Conservation (phyloP, 106 monocot genomes). For the Cymbidium sinense region DNA sequence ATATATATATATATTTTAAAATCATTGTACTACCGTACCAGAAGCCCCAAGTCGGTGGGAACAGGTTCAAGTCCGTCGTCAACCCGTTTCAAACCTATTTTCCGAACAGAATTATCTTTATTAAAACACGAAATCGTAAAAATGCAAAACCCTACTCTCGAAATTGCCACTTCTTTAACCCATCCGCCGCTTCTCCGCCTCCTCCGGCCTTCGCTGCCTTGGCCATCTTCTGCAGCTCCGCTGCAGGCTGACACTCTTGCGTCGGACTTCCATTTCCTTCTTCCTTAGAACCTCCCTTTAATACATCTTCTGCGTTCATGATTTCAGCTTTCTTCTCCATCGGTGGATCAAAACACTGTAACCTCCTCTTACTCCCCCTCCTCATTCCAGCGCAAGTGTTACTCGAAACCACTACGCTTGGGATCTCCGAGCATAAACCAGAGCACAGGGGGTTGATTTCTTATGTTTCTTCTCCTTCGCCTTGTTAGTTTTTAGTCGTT, state of each 20-base stretch:
- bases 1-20: no score
- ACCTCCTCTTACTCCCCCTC: neutral
- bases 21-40: no score
- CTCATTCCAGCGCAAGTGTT: neutral
- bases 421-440: neutral
- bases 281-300: neutral
- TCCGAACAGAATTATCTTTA: neutral
- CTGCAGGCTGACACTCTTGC: no score
- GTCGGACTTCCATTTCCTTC: neutral
- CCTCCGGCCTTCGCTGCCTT: neutral
- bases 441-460: neutral
- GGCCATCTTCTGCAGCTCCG: neutral
- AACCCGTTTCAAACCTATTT: neutral
- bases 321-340: neutral
- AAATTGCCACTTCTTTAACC: constrained; percentile 5
- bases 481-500: neutral
- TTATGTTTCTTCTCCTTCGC: neutral
- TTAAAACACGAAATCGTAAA: neutral
- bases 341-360: neutral
- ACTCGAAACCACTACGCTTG: neutral
- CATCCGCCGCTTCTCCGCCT: constrained; percentile 6
- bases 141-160: constrained; percentile 10
- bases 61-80: no score
- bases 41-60: no score
- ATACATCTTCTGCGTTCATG: neutral